Evolutionary conservation across 495 filamentous ascomycete genomes (phyloP), one percentile per base, ranked within the genome.

Genomic region (Friedmanniomyces endolithicus): DNA sequence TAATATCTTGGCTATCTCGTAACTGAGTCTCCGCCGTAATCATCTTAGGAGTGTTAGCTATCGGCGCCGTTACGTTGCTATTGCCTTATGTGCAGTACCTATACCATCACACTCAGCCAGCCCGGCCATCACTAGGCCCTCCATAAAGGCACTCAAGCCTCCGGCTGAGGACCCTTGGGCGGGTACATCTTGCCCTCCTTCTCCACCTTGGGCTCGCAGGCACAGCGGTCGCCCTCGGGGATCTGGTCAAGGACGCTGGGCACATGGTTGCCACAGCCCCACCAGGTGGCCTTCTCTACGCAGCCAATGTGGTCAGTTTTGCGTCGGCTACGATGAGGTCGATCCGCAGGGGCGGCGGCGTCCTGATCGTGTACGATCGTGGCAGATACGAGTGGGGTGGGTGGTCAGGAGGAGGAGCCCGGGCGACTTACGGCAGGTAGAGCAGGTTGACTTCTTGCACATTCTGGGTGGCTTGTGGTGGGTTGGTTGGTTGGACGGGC

Each of bases 121-220:
- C 39, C 6, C 19, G 6, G 39, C 19, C 39, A 14, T 22, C 39
- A n/a, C 6, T 3, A 3, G 12, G 14, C 39, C 39, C 6, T 14
- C 39, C 14, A 3, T 14, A 41, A n/a, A 41, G 16, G 39, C 4
- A 41, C 39, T 14, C 16, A 52, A 25, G 31, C 31, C 14, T 41
- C 49, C n/a, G 59, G 48, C 50, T 57, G 19, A 37, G 53, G 27
- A 46, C 49, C 52, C 37, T 35, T 63, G n/a, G 67, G 67, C 24
- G 68, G 68, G 48, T 68, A 71, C 50, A 59, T n/a, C 19, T 61
- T 61, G 2, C 69, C 68, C 12, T 64, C 65, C 39, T 56, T 62
- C 59, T 69, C 67, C 47, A 70, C 60, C 57, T 69, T 66, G 29
- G 69, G 69, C 31, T 63, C 71, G 60, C 77, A 79, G 2, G 71